Conservation (phyloP, 1,139 yeast genomes). For the Protomyces inouyei region DNA sequence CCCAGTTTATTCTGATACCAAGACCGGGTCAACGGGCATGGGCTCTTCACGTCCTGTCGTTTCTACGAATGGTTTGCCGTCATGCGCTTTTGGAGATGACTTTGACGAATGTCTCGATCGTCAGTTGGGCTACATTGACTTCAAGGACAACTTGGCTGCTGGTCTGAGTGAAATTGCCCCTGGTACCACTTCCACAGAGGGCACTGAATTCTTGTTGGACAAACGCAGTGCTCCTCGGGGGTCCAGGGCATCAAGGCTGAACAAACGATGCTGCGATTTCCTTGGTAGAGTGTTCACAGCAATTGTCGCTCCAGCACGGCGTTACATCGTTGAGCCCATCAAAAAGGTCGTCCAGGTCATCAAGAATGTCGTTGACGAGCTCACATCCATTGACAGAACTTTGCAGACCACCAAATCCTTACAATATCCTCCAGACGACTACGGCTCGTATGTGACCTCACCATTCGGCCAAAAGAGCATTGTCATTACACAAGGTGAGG, state of each 20-base stretch:
- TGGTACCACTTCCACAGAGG: neutral
- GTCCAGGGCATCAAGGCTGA: no score
- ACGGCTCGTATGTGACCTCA: neutral
- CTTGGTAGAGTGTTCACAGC: neutral
- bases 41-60: neutral
- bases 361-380: neutral
- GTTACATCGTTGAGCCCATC: neutral
- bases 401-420: neutral
- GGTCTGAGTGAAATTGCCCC: neutral
- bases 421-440: neutral
- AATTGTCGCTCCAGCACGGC: neutral
- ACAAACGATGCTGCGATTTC: no score
- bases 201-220: neutral
- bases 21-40: neutral
- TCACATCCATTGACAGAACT: neutral
- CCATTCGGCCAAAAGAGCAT: neutral
- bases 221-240: neutral
- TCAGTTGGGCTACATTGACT: neutral
- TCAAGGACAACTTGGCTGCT: neutral
- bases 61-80: neutral
- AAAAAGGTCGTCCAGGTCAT: neutral
- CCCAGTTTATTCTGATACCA: neutral
- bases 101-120: neutral
- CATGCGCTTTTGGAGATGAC: neutral
- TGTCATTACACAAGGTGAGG: neutral